Evolutionary conservation across 495 filamentous ascomycete species (phyloP).

Genomic region (Penicillium robsamsonii): DNA sequence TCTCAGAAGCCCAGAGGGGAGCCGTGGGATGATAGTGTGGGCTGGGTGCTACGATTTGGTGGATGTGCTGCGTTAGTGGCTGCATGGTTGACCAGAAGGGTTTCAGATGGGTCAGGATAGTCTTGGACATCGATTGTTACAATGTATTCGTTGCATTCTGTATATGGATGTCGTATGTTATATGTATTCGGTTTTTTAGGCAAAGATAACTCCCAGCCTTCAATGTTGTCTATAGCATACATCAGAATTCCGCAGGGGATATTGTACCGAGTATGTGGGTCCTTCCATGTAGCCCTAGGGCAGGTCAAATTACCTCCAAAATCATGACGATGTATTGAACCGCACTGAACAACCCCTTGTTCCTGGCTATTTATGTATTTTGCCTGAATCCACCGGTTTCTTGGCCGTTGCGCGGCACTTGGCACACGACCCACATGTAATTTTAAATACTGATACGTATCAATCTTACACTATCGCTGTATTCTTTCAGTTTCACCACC

Average conservation of each 20-base stretch:
- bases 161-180: background rate
- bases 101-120: conserved; percentile 37
- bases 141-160: background rate
- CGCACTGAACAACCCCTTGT: background rate
- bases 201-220: background rate
- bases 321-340: background rate
- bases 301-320: background rate
- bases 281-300: background rate
- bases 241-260: background rate
- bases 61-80: conserved; percentile 75
- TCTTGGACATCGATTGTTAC: background rate
- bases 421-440: conserved; percentile 21
- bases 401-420: conserved; percentile 22
- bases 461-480: background rate
- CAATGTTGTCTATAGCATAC: background rate
- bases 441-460: conserved; percentile 9
- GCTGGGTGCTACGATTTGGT: conserved; percentile 78
- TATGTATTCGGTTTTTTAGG: background rate
- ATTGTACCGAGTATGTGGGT: background rate
- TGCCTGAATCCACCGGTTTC: conserved; percentile 8
- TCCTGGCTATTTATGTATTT: background rate
- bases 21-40: conserved; percentile 81
- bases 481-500: background rate
- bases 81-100: conserved; percentile 58
- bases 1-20: conserved; percentile 80